phyloP scores from a whole-genome alignment of 2,329 filamentous ascomycete genomes.

The Paracoccidioides brasiliensis region DNA sequence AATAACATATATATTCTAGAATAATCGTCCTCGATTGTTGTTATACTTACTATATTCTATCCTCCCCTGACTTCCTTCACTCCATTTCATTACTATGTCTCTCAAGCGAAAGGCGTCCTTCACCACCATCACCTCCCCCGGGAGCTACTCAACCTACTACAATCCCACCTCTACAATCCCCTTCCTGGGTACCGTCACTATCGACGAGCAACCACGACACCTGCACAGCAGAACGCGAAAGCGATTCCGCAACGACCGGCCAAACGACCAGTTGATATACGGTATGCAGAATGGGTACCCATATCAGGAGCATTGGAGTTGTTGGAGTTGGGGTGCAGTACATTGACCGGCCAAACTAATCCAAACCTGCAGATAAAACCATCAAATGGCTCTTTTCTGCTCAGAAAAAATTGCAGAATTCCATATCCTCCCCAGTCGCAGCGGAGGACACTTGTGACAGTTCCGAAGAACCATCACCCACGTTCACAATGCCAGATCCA shows the following conservation, averaged over 20 bases:
- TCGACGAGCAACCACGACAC: conserved; percentile 27
- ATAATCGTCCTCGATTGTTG: no score
- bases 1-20: not conserved
- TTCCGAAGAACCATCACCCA: conserved; percentile 16
- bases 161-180: conserved; percentile 14
- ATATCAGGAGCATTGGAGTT: not conserved
- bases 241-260: conserved; percentile 44
- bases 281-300: conserved; percentile 27
- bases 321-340: no score
- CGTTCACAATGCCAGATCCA: conserved; percentile 21
- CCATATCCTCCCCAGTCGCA: conserved; percentile 3
- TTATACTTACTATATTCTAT: no score
- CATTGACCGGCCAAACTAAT: not conserved
- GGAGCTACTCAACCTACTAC: conserved; percentile 23
- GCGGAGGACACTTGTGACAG: conserved; percentile 17
- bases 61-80: not conserved
- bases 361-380: conserved; percentile 27
- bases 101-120: conserved; percentile 48
- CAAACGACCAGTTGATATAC: conserved; percentile 43
- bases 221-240: conserved; percentile 47
- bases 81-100: conserved; percentile 30
- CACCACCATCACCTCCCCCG: conserved; percentile 31
- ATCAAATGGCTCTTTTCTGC: conserved; percentile 31
- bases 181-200: conserved; percentile 16
- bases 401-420: conserved; percentile 20